Conservation (phyloP, 2,329 filamentous ascomycete species). For the Elsinoe batatas region DNA sequence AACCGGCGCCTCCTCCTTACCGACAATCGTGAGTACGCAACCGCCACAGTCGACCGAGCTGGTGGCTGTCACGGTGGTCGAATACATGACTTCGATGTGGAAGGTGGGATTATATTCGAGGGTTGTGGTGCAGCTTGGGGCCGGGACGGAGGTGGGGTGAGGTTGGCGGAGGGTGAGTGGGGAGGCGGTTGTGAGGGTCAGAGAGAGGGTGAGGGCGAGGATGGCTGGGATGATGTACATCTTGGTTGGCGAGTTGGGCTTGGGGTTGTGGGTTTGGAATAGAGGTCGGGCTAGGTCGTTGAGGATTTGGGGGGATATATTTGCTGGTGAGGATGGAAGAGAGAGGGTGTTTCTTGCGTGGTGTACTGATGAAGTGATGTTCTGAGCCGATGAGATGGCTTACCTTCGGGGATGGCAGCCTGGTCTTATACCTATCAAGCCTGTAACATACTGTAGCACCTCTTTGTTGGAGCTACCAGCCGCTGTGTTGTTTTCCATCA, state of each 20-base stretch:
- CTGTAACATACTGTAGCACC: neutral
- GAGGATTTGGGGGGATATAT: neutral
- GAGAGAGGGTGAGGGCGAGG: neutral
- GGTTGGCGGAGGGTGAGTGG: slow-evolving; percentile 3
- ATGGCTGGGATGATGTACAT: slow-evolving; percentile 14
- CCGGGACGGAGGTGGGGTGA: neutral
- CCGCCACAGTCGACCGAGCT: slow-evolving; percentile 4
- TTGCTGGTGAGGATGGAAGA: neutral
- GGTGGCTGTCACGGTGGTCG: neutral
- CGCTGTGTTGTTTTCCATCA: neutral
- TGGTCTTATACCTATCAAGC: slow-evolving; percentile 1
- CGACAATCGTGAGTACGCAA: slow-evolving; percentile 3
- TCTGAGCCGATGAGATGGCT: neutral
- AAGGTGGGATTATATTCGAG: neutral
- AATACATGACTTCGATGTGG: slow-evolving; percentile 5
- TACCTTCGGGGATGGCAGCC: neutral
- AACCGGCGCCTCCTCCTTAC: neutral
- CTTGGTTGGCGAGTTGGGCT: neutral
- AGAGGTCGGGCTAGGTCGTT: neutral
- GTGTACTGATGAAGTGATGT: neutral
- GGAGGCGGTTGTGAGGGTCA: neutral
- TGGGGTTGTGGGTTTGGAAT: neutral
- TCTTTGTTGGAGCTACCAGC: neutral
- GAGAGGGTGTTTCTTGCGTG: no score
- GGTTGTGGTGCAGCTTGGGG: slow-evolving; percentile 10